Evolutionary conservation across 495 filamentous ascomycete species (phyloP), one percentile per base, ranked within the genome.

Genomic region (Penicillium verhagenii): DNA sequence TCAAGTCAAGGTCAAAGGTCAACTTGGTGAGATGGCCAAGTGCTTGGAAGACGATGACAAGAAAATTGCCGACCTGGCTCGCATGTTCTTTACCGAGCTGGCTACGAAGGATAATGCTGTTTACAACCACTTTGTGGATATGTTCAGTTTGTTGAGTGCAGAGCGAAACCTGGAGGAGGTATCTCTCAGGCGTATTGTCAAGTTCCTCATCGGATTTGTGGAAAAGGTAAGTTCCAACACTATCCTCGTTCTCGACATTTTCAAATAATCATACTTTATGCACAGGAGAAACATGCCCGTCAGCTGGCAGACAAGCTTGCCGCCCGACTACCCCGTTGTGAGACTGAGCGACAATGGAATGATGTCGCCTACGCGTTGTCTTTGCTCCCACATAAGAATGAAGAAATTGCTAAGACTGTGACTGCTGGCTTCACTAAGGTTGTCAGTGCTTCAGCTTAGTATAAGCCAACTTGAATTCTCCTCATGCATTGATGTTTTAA

Each of bases 1-100:
- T 18, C 94, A 99, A 72, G 94, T 99, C 71, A 99, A 99, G 75
- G 94, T 99, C 67, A 99, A 99, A 76, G 94, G 94, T n/a, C 94
- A 99, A 72, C 79, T 99, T 19, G 95, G 94, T 23, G 94, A 97
- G 72, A 99, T 99, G 94, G 94, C 94, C 18, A 97, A 97, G 72
- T 99, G 94, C 65, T 79, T 97, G 24, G 94, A 99, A 70, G 95
- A 97, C 58, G 83, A 86, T 2, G 94, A 99, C 63, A 93, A 91
- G 76, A 82, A 90, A 48, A 96, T 96, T 54, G 88, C 90, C 2
- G 94, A 99, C 64, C 78, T 99, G 59, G 88, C 91, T 21, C 79
- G 91, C 26, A 99, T 97, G 95, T 99, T 99, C 82, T 99, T 99
- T 69, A 92, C 90, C 0, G 94, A 99, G 73, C 78, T 99, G 11